phyloP scores from a whole-genome alignment of 2,329 filamentous ascomycete genomes.

The Chaetomiaceae sp. region DNA sequence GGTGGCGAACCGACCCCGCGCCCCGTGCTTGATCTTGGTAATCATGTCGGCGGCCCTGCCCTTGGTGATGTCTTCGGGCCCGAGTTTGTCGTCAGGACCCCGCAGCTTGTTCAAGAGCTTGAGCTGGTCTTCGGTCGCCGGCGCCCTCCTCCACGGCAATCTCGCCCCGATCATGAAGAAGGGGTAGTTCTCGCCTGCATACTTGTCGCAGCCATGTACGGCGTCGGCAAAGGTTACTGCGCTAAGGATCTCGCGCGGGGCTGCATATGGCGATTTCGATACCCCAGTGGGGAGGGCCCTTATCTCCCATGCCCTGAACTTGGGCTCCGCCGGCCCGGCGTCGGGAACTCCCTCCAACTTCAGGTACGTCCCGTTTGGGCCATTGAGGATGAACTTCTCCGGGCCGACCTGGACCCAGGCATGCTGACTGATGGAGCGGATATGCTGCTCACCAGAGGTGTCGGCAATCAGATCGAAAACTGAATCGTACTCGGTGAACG shows the following conservation, averaged over 20 bases:
- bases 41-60: constrained; percentile 88
- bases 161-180: constrained; percentile 60
- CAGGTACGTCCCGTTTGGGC: constrained; percentile 58
- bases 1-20: constrained; percentile 56
- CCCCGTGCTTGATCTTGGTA: constrained; percentile 83
- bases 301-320: constrained; percentile 45
- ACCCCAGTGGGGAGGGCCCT: constrained; percentile 42
- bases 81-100: constrained; percentile 50
- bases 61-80: constrained; percentile 60
- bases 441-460: constrained; percentile 70
- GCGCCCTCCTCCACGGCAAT: constrained; percentile 64
- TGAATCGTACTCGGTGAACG: constrained; percentile 86
- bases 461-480: constrained; percentile 89
- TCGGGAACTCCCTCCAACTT: constrained; percentile 44
- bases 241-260: constrained; percentile 63
- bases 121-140: constrained; percentile 63
- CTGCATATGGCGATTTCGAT: constrained; percentile 58
- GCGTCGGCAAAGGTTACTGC: constrained; percentile 66
- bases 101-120: constrained; percentile 65
- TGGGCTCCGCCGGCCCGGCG: constrained; percentile 22
- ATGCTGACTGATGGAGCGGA: constrained; percentile 68
- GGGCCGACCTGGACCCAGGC: constrained; percentile 79
- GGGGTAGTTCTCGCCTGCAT: constrained; percentile 63
- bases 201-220: constrained; percentile 81
- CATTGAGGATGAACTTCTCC: constrained; percentile 65